A percentile compares a stretch with the other conserved stretches of the same genome.
These are phyloP conservation scores for Verbena officinalis DNA, from an alignment of 257 asterid genomes.

Conservation along the genomic window DNA sequence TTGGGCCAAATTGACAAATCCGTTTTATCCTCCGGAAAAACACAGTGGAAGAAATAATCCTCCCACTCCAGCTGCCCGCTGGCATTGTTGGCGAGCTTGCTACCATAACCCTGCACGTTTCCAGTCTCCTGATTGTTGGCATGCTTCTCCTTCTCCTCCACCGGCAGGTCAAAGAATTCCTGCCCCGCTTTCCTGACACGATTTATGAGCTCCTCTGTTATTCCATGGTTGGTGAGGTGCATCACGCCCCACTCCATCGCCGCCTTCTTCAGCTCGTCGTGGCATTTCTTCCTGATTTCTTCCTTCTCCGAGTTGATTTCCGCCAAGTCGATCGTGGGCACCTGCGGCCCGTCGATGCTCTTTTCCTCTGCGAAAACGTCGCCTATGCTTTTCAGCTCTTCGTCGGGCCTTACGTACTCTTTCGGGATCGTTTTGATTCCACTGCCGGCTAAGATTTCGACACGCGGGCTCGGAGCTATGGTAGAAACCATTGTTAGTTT, in stretches of 20 bases:
- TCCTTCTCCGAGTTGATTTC: constrained; percentile 48
- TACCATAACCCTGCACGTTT: constrained; percentile 86
- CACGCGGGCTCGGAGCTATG: constrained; percentile 45
- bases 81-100: constrained; percentile 78
- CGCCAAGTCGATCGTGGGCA: constrained; percentile 58
- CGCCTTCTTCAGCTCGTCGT: constrained; percentile 57
- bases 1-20: constrained; percentile 80
- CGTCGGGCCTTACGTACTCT: constrained; percentile 72
- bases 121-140: constrained; percentile 80
- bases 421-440: constrained; percentile 66
- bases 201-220: constrained; percentile 42
- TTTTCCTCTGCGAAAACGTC: constrained; percentile 69
- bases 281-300: constrained; percentile 45
- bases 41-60: constrained; percentile 81
- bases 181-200: constrained; percentile 65
- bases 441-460: constrained; percentile 65
- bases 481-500: constrained; percentile 26
- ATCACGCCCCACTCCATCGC: constrained; percentile 96
- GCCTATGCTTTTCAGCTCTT: constrained; percentile 61
- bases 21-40: constrained; percentile 58
- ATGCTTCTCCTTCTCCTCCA: constrained; percentile 91
- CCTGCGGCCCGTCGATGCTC: constrained; percentile 53
- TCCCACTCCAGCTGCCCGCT: constrained; percentile 89
- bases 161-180: constrained; percentile 60
- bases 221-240: constrained; percentile 85